phyloP scores from a whole-genome alignment of 176 grass and related monocot genomes.

The Phoenix dactylifera region DNA sequence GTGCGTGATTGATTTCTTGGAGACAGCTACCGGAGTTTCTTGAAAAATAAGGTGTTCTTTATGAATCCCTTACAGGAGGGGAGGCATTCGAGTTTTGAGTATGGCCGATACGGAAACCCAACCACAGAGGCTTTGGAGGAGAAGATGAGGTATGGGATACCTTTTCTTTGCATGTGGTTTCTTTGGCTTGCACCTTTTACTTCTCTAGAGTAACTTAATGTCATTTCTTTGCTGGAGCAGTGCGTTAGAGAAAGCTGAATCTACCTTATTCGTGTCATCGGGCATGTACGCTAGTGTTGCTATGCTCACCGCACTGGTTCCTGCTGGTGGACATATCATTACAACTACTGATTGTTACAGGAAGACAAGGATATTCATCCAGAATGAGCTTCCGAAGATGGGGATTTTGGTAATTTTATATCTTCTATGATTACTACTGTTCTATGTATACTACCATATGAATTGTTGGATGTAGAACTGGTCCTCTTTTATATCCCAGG shows the following conservation, averaged over 20 bases:
- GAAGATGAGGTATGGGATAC: conserved; percentile 64
- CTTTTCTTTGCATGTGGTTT: too few relatives aligned
- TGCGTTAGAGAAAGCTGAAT: conserved; percentile 92
- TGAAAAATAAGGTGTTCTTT: too few relatives aligned
- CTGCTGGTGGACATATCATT: conserved; percentile 82
- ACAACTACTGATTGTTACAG: conserved; percentile 96
- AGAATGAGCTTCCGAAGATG: conserved; percentile 91
- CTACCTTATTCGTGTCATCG: conserved; percentile 87
- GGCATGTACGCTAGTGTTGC: conserved; percentile 98
- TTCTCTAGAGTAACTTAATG: not conserved
- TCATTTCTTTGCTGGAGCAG: conserved; percentile 33
- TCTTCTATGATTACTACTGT: too few relatives aligned
- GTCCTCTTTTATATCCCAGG: too few relatives aligned
- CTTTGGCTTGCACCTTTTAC: too few relatives aligned
- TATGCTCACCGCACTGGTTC: conserved; percentile 74
- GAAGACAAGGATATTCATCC: conserved; percentile 93
- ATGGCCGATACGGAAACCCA: conserved; percentile 94
- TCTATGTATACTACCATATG: too few relatives aligned
- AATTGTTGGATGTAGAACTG: too few relatives aligned
- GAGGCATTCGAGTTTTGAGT: conserved; percentile 93
- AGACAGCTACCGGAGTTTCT: too few relatives aligned
- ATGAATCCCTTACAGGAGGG: conserved; percentile 51
- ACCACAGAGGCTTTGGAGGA: conserved; percentile 90
- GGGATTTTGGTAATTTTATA: conserved; percentile 64
- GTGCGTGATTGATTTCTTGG: conserved; percentile 11